These are phyloP conservation scores for Casuarina equisetifolia DNA, from an alignment of 306 rosid genomes.

Conservation along the genomic window DNA sequence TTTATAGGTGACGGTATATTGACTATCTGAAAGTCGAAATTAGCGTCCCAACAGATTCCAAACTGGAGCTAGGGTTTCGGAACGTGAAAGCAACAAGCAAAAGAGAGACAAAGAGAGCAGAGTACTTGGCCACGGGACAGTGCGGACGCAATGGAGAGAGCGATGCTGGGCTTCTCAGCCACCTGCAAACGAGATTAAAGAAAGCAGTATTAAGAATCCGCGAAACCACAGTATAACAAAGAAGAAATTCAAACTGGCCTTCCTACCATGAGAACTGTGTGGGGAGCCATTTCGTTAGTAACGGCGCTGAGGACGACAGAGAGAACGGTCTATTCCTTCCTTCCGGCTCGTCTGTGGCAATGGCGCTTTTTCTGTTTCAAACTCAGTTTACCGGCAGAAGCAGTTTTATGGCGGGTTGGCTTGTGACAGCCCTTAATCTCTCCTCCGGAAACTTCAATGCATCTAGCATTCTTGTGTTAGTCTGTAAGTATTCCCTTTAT, in stretches of 20 bases:
- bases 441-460: too few species aligned
- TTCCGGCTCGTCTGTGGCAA: neutral
- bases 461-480: too few species aligned
- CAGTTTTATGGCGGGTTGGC: too few species aligned
- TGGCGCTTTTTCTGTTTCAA: neutral
- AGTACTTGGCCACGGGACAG: constrained; percentile 76
- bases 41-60: constrained; percentile 15
- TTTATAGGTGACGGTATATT: neutral
- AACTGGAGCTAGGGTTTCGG: constrained; percentile 11
- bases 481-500: too few species aligned
- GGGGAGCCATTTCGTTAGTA: constrained; percentile 36
- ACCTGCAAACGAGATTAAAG: constrained; percentile 48
- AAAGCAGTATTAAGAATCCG: neutral
- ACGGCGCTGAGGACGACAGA: neutral
- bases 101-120: neutral
- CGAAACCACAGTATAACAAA: neutral
- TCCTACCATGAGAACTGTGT: constrained; percentile 52
- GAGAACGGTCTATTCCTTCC: neutral
- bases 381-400: neutral
- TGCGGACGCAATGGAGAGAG: constrained; percentile 74
- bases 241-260: neutral
- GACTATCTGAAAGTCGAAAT: neutral
- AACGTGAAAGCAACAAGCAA: neutral
- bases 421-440: too few species aligned
- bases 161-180: constrained; percentile 95